Percentiles rank a stretch among this genome's conserved stretches.
These are phyloP conservation scores for Botrytis fabae DNA, from an alignment of 2,329 filamentous ascomycete genomes.

Conservation along the genomic window DNA sequence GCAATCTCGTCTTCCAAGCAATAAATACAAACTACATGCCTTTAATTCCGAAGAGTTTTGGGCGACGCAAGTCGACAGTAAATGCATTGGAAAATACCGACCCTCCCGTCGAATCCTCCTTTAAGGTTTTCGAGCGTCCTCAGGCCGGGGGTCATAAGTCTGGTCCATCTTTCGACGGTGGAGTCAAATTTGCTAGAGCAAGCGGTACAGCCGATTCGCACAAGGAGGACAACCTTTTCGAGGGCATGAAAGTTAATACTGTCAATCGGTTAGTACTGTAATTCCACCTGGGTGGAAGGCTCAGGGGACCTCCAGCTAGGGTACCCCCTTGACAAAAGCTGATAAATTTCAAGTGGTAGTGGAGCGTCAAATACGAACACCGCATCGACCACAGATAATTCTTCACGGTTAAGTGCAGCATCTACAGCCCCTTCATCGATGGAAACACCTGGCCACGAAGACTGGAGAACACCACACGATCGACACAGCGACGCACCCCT, in stretches of 20 bases:
- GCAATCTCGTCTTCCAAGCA: slow-evolving; percentile 23
- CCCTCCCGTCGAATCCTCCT: slow-evolving; percentile 34
- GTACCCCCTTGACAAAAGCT: slow-evolving; percentile 30
- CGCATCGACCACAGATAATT: slow-evolving; percentile 41
- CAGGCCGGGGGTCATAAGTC: slow-evolving; percentile 25
- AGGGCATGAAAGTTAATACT: slow-evolving; percentile 32
- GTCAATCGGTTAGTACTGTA: slow-evolving; percentile 40
- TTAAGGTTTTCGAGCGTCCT: slow-evolving; percentile 42
- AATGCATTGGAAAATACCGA: slow-evolving; percentile 37
- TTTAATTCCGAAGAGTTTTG: slow-evolving; percentile 41
- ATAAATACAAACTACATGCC: slow-evolving; percentile 39
- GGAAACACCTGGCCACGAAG: slow-evolving; percentile 35
- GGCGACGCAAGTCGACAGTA: slow-evolving; percentile 40
- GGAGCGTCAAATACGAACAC: slow-evolving; percentile 42
- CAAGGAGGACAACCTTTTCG: slow-evolving; percentile 42
- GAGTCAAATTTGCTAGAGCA: slow-evolving; percentile 35
- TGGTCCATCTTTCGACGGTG: slow-evolving; percentile 40
- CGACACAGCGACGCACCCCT: slow-evolving; percentile 38
- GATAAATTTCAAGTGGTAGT: slow-evolving; percentile 38
- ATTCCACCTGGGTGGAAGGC: neutral
- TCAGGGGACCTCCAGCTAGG: slow-evolving; percentile 12
- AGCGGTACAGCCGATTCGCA: slow-evolving; percentile 31
- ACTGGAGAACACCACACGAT: slow-evolving; percentile 38
- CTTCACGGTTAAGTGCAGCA: slow-evolving; percentile 41
- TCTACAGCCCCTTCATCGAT: slow-evolving; percentile 42